Percentiles rank a stretch among this genome's conserved stretches.
These are phyloP conservation scores for Penicillium vulpinum DNA, from an alignment of 2,329 filamentous ascomycete genomes.

Conservation along the genomic window DNA sequence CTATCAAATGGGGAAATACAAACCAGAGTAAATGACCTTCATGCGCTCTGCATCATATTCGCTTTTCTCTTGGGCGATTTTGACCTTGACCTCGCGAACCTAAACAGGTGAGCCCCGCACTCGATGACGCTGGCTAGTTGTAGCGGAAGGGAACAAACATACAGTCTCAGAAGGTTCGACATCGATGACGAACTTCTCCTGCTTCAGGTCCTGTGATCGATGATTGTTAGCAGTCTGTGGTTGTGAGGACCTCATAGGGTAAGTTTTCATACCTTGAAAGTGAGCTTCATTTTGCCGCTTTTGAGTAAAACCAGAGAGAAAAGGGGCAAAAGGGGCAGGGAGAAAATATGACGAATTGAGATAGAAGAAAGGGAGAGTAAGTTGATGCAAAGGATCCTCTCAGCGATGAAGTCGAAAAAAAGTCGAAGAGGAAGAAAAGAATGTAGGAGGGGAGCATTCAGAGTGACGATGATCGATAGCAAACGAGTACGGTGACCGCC, in stretches of 20 bases:
- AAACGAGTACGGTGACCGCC: constrained; percentile 13
- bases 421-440: constrained; percentile 29
- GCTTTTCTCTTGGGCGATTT: constrained; percentile 87
- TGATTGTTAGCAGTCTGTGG: constrained; percentile 18
- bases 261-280: constrained; percentile 61
- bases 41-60: constrained; percentile 81
- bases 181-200: constrained; percentile 96
- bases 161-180: constrained; percentile 91
- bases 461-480: constrained; percentile 12
- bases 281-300: constrained; percentile 64
- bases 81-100: constrained; percentile 89
- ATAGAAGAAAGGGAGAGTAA: not conserved
- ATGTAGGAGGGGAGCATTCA: constrained; percentile 16
- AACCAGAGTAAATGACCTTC: constrained; percentile 98
- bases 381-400: constrained; percentile 8
- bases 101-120: constrained; percentile 48
- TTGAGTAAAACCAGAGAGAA: constrained; percentile 30
- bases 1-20: constrained; percentile 28
- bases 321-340: constrained; percentile 17
- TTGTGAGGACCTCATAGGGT: constrained; percentile 22
- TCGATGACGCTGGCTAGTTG: constrained; percentile 17
- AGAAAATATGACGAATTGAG: constrained; percentile 9
- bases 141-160: constrained; percentile 41
- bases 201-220: constrained; percentile 79
- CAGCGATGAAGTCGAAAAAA: constrained; percentile 14